Evolutionary conservation across 306 rosid genomes (phyloP), one percentile per base, ranked within the genome.

Genomic region (Trifolium subterraneum): DNA sequence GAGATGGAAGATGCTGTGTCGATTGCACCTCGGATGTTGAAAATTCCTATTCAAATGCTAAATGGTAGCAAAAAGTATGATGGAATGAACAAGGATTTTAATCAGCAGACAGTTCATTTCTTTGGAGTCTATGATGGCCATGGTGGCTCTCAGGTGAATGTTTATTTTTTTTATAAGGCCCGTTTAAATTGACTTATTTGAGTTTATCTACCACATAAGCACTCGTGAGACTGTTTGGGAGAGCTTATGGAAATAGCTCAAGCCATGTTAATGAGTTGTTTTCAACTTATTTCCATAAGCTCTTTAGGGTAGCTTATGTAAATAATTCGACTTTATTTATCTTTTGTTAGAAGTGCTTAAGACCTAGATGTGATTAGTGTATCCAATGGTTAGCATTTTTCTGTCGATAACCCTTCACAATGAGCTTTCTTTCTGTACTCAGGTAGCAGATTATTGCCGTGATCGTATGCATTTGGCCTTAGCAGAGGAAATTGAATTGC

Each of bases 41-140:
- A 89, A 79, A 85, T 93, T 83, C 98, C 98, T 38, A 80, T 93
- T 71, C 88, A 90, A 70, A 86, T 90, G 98, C 84, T 93, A 64
- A 73, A 86, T 4, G 91, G 90, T 19, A 87, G 89, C 25, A 81
- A 79, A 6, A 81, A 72, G 64, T 33, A 87, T 56, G 91, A 87
- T 71, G 90, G 93, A 77, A 36, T 87, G 77, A 82, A 72, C 84
- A 87, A 83, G 86, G 65, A 86, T 83, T 74, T 82, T 64, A 74
- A 68, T 78, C 85, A 78, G 68, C 98, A 88, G 81, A 87, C 79
- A 27, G 70, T 81, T 67, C 91, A 90, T 87, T 93, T 88, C 72
- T 90, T 88, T 80, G 98, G 98, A 76, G 98, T 93, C 44, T 93
- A 90, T 75, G 98, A 93, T 78, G 98, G 98, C 64, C 98, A 93